Evolutionary conservation across 148 eudicot species (phyloP).

Genomic region (Chenopodium suecicum): DNA sequence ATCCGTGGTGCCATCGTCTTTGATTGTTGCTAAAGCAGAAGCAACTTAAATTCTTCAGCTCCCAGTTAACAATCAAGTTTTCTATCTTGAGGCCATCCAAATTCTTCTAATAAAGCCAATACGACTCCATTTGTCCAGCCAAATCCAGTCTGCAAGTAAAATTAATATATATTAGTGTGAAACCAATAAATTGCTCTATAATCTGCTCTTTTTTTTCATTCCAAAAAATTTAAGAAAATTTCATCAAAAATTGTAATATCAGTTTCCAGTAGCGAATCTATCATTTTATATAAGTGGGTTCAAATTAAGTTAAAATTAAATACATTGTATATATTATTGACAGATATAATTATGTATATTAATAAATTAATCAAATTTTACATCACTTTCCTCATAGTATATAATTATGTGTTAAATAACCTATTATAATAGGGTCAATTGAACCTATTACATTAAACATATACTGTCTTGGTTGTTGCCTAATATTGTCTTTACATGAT

Average conservation of each 20-base stretch:
- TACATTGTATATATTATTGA: too few relatives aligned
- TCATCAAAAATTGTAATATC: neutral
- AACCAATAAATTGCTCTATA: neutral
- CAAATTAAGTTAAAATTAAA: too few relatives aligned
- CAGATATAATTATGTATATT: too few relatives aligned
- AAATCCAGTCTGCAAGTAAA: conserved; percentile 68
- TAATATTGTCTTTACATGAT: neutral
- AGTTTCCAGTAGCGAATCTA: too few relatives aligned
- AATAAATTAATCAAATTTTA: too few relatives aligned
- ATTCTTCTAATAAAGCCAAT: conserved; percentile 84
- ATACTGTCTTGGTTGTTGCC: neutral
- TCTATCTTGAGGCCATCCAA: conserved; percentile 77
- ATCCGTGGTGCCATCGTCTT: neutral
- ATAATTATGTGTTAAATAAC: too few relatives aligned
- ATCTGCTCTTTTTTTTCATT: neutral
- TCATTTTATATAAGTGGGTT: too few relatives aligned
- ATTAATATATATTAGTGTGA: neutral
- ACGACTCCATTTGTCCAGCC: conserved; percentile 93
- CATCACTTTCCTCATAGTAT: too few relatives aligned
- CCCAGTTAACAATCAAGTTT: conserved; percentile 40
- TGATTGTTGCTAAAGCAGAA: neutral
- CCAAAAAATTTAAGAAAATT: neutral
- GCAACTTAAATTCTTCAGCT: neutral
- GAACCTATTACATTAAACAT: too few relatives aligned
- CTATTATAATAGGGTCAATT: too few relatives aligned